Conservation (phyloP, 2,329 filamentous ascomycete genomes). For the Drechslerella dactyloides region DNA sequence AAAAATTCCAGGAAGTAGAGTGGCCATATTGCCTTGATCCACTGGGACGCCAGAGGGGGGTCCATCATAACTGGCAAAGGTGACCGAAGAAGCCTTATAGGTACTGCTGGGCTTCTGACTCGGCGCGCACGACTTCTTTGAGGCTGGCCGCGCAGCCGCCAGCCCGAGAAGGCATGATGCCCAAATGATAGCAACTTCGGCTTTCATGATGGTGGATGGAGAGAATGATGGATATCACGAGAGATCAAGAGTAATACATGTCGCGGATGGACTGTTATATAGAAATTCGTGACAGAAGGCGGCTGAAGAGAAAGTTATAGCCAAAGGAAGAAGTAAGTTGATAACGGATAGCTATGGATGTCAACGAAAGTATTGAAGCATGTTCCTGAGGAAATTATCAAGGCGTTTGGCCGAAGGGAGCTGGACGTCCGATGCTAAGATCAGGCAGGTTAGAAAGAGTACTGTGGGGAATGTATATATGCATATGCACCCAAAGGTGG, state of each 20-base stretch:
- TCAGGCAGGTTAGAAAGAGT: slow-evolving; percentile 26
- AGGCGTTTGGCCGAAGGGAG: slow-evolving; percentile 7
- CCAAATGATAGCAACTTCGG: neutral
- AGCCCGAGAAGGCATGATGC: slow-evolving; percentile 5
- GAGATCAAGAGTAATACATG: neutral
- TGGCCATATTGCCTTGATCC: slow-evolving; percentile 14
- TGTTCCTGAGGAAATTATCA: neutral
- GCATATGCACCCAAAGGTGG: slow-evolving; percentile 8
- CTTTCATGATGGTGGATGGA: slow-evolving; percentile 14
- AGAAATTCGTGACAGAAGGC: neutral
- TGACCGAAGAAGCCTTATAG: slow-evolving; percentile 28
- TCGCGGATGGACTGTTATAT: slow-evolving; percentile 4
- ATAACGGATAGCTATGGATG: slow-evolving; percentile 14
- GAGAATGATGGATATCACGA: neutral
- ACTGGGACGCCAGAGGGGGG: slow-evolving; percentile 18
- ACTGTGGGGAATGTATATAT: slow-evolving; percentile 17
- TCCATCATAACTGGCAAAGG: slow-evolving; percentile 33
- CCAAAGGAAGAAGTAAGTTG: slow-evolving; percentile 12
- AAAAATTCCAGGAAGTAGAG: slow-evolving; percentile 33
- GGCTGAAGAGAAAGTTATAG: neutral
- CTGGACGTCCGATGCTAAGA: slow-evolving; percentile 9
- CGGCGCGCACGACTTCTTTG: slow-evolving; percentile 14
- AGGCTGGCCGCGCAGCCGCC: slow-evolving; percentile 21
- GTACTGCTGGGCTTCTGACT: slow-evolving; percentile 6
- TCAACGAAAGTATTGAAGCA: slow-evolving; percentile 26